Evolutionary conservation across 768 basidiomycete species (phyloP).

Genomic region (Psilocybe cubensis): DNA sequence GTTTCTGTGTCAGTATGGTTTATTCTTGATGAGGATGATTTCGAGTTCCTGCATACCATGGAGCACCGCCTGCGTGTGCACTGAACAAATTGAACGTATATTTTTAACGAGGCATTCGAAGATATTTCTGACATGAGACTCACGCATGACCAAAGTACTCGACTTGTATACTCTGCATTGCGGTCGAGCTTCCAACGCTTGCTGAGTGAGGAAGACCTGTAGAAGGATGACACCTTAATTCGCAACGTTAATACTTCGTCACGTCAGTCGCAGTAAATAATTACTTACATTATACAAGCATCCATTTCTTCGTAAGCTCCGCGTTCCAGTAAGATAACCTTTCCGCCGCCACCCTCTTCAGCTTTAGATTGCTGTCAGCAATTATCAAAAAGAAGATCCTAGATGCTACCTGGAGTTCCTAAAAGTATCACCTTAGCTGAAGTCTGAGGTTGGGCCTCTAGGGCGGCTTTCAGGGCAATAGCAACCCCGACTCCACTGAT

Average conservation of each 20-base stretch:
- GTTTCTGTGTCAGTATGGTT: not conserved
- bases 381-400: no score
- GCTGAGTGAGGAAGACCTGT: conserved; percentile 56
- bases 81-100: conserved; percentile 37
- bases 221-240: conserved; percentile 71
- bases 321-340: conserved; percentile 70
- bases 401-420: conserved; percentile 79
- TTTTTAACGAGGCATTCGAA: not conserved
- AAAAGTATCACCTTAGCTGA: conserved; percentile 73
- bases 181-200: conserved; percentile 56
- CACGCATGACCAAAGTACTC: conserved; percentile 80
- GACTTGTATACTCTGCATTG: conserved; percentile 66
- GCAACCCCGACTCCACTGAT: conserved; percentile 77
- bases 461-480: conserved; percentile 70
- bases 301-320: conserved; percentile 86
- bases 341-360: conserved; percentile 82
- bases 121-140: conserved; percentile 23
- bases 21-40: no score
- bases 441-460: conserved; percentile 58
- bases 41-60: conserved; percentile 51
- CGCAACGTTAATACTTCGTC: not conserved
- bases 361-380: no score
- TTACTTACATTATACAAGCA: conserved; percentile 68
- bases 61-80: conserved; percentile 79
- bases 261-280: conserved; percentile 1